Conservation (phyloP, 202 grass and related monocot species). For the Setaria viridis region DNA sequence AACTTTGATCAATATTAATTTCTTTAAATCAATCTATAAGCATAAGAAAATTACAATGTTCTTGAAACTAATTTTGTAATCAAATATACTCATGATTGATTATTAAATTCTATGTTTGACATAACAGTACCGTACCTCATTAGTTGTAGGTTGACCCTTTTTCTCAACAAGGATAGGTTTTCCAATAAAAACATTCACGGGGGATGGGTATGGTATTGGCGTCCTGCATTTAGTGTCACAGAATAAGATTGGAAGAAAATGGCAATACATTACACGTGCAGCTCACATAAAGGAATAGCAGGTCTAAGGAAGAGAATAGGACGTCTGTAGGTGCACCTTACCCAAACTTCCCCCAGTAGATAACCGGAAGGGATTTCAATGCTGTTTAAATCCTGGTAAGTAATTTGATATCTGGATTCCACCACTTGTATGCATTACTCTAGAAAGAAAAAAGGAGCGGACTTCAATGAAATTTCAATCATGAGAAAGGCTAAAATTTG, state of each 20-base stretch:
- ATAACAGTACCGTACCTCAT: not conserved
- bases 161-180: not conserved
- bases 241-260: not conserved
- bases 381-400: not conserved
- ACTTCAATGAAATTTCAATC: not conserved
- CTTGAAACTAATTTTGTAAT: no score
- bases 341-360: conserved; percentile 4
- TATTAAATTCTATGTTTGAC: no score
- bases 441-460: not conserved
- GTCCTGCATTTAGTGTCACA: not conserved
- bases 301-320: not conserved
- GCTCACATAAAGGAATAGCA: no score
- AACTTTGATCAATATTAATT: no score
- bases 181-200: not conserved
- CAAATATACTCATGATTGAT: no score
- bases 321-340: not conserved
- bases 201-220: not conserved
- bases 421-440: conserved; percentile 4
- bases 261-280: no score
- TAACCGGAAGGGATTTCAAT: not conserved
- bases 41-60: no score
- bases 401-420: conserved; percentile 1
- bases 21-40: no score
- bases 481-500: not conserved
- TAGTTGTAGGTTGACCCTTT: not conserved